Base-by-base conservation (phyloP, 208 protist species). In the Tritrichomonas musculus region DNA sequence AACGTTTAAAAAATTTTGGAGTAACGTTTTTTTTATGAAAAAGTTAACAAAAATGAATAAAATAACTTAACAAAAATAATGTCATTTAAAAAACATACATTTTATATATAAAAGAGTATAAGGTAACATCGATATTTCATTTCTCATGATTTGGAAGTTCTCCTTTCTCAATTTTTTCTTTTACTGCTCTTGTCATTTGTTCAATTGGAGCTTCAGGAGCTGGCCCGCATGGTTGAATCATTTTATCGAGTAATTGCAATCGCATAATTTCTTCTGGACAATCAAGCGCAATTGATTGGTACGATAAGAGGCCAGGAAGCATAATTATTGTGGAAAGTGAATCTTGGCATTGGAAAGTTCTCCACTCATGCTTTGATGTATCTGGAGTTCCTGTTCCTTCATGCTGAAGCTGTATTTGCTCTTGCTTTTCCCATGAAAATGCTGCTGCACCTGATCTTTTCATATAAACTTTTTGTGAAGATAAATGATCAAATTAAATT, bases 361-460 rank as follows among this genome's bases (percentile, higher is more conserved):
- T 49, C 73, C 73, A 82, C 50, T 50, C 73, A 44, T 53, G 73
- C 30, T 82, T 82, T 47, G 41, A 49, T n/a, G 73, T 82, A 53
- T 82, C 73, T 22, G 73, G 73, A 30, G 73, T 82, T 30, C 73
- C 73, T 11, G 73, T 82, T 0, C 41, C 73, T 53, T 82, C 73
- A 25, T 82, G n/a, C 50, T 82, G 73, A 44, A 82, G 73, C 25
- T 82, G 73, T n/a, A 47, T 25, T 30, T 82, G 73, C 30, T 82
- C 73, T n/a, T 82, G 47, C 41, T 82, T 82, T 82, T 82, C 73
- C 73, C 73, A 82, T 30, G 73, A 33, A 50, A 53, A 82, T 9
- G 73, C 73, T 82, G 73, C 73, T 50, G 73, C 14, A 0, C 41
- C 73, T 17, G 73, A 82, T 50, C 73, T 47, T 53, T 44, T 82